Conservation (phyloP, 2,329 filamentous ascomycete species). For the Fulvia fulva region DNA sequence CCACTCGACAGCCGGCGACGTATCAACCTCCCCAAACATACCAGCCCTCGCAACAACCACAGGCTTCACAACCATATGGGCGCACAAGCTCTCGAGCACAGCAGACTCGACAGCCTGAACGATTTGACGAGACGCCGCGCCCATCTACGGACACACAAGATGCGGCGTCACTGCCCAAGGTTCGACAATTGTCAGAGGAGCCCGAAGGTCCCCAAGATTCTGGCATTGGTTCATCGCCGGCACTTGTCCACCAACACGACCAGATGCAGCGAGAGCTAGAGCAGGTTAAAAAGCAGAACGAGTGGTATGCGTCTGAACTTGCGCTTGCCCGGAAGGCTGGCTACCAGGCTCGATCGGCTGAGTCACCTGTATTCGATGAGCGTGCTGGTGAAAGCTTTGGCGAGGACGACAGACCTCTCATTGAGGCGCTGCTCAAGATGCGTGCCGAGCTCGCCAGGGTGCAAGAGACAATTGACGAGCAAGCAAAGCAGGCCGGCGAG, state of each 20-base stretch:
- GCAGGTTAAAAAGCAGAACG: constrained; percentile 76
- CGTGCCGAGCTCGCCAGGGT: constrained; percentile 83
- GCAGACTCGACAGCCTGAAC: constrained; percentile 30
- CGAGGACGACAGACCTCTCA: constrained; percentile 85
- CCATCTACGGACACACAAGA: constrained; percentile 25
- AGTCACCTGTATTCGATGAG: constrained; percentile 67
- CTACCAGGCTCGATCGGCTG: constrained; percentile 63
- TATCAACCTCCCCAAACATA: constrained; percentile 30
- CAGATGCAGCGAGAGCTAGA: constrained; percentile 84
- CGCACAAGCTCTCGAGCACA: constrained; percentile 17
- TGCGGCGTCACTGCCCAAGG: constrained; percentile 20
- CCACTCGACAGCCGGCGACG: constrained; percentile 28
- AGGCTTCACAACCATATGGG: constrained; percentile 4
- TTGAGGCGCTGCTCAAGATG: constrained; percentile 91
- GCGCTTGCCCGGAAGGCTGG: constrained; percentile 87
- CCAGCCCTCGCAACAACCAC: constrained; percentile 22
- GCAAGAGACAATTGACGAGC: constrained; percentile 82
- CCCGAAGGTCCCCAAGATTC: constrained; percentile 56
- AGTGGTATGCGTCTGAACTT: constrained; percentile 95
- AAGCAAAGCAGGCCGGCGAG: constrained; percentile 78
- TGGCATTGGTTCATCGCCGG: constrained; percentile 58
- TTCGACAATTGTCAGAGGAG: constrained; percentile 27
- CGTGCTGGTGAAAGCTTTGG: constrained; percentile 74
- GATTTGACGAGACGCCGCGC: constrained; percentile 21
- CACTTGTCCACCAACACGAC: constrained; percentile 62